Base-by-base conservation (phyloP, 192 early-diverging fungal genomes). In the Rhizophagus prolifer region DNA sequence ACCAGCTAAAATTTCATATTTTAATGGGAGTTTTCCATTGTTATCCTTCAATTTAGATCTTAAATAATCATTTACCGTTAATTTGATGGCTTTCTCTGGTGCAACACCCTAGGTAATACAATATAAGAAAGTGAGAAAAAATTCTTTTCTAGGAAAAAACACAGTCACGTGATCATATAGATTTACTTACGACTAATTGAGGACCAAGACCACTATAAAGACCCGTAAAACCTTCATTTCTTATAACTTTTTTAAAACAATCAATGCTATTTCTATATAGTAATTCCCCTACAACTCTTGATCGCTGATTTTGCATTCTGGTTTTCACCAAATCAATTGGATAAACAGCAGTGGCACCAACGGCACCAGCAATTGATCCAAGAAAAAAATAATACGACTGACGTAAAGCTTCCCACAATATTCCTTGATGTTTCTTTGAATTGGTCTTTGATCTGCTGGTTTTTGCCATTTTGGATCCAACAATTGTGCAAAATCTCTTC, bases 281-380 rank as follows among this genome's bases (percentile, higher is more conserved):
- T 76, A 94, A 81, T 79, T 96, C 93, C 30, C 95, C 96, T 28
- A 96, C 95, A 28, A 96, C 92, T 38, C 91, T 91, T 47, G 91
- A 90, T 58, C 95, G 88, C 83, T 99, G 97, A 83, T 97, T 99
- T 81, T 99, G 97, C 96, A 99, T 97, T 72, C 97, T 90, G 6
- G 97, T 99, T 85, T 99, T 99, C 79, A 97, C 96, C 70, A 99
- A 82, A 87, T 99, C 97, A 70, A 99, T 96, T 31, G 97, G 97
- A 82, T 97, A 99, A 30, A 99, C 96, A 66, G 90, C 91, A 6
- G 94, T 93, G 4, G 97, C 97, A 60, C 97, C 97, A 59, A 97
- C 90, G 34, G 95, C 94, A 80, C 97, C 97, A 76, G 93, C 94
- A 79, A 97, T 89, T 4, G 95, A 89, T 54, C 95, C 97, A 31